phyloP scores from a whole-genome alignment of 2,329 filamentous ascomycete species.

The Penicillium capsulatum region DNA sequence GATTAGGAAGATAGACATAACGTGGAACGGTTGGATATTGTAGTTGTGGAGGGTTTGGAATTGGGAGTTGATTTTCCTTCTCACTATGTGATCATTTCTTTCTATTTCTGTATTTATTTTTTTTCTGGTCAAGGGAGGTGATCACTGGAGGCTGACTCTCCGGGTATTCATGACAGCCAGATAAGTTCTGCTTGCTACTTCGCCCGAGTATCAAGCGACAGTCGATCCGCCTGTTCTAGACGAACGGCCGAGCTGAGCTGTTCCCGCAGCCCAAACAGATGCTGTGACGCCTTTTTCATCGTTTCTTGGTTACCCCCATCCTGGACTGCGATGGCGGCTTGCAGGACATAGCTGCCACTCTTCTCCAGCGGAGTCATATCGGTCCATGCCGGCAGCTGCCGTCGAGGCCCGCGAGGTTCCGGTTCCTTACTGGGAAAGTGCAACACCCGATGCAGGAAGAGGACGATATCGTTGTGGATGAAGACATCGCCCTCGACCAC shows the following conservation, averaged over 20 bases:
- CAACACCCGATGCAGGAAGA: conserved; percentile 55
- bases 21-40: too few species aligned
- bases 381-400: conserved; percentile 41
- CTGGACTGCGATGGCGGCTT: conserved; percentile 55
- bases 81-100: too few species aligned
- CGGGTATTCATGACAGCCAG: conserved; percentile 19
- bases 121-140: too few species aligned
- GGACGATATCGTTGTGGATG: conserved; percentile 54
- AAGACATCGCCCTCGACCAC: conserved; percentile 55
- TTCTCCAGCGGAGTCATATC: conserved; percentile 51
- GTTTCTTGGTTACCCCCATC: conserved; percentile 53
- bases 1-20: too few species aligned
- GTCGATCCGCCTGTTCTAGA: conserved; percentile 54
- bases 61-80: not conserved
- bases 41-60: not conserved
- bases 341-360: conserved; percentile 56
- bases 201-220: conserved; percentile 58
- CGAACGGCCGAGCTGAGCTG: conserved; percentile 54
- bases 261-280: conserved; percentile 53
- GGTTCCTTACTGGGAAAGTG: conserved; percentile 40
- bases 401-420: conserved; percentile 32
- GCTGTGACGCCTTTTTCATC: conserved; percentile 51
- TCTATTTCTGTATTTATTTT: too few species aligned
- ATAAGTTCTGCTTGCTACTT: conserved; percentile 38
- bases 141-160: conserved; percentile 17